Evolutionary conservation across 2,329 filamentous ascomycete genomes (phyloP), one percentile per base, ranked within the genome.

Genomic region (Tolypocladium tundrense): DNA sequence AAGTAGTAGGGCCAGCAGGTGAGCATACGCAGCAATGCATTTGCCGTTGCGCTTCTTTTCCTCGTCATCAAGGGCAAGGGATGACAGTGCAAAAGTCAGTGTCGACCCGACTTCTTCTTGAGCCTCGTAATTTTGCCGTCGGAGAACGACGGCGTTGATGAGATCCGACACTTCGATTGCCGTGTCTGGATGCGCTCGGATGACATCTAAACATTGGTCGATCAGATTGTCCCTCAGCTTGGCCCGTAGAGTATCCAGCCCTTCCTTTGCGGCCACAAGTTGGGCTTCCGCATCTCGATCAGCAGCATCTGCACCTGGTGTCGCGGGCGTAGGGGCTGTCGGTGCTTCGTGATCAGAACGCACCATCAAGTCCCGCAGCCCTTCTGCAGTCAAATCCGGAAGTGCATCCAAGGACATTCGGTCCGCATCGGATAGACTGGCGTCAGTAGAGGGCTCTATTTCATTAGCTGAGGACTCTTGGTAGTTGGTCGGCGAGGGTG

Each of bases 121-220:
- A 67, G 80, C 68, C 57, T 81, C 77, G 72, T 82, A 67, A 71
- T 80, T 64, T 71, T 80, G 62, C 72, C 83, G 69, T 82, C 85
- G 67, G 68, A 82, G 63, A 75, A 87, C 83, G 31, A 91, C 87
- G 4, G 87, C 86, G 42, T 83, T 83, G 57, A 99, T 92, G 24
- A 99, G 79, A 66, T 97, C 92, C 0, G 91, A 85, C 53, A 99
- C 79, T 67, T 97, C 93, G 65, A 97, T 94, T 0, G 94, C 95
- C 13, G 93, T 86, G 64, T 90, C 86, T 16, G 92, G 87, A 65
- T 97, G 92, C 42, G 88, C 87, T 69, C 93, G 88, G 56, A 99
- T 86, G 40, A 97, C 86, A 66, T 97, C 92, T 27, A 99, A 78
- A 63, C 90, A 96, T 59, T 91, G 88, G 65, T 97, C 92, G 59